Percentiles rank a stretch among this genome's conserved stretches.
phyloP scores from a whole-genome alignment of 257 asterid genomes.

The Ocimum tenuiflorum region DNA sequence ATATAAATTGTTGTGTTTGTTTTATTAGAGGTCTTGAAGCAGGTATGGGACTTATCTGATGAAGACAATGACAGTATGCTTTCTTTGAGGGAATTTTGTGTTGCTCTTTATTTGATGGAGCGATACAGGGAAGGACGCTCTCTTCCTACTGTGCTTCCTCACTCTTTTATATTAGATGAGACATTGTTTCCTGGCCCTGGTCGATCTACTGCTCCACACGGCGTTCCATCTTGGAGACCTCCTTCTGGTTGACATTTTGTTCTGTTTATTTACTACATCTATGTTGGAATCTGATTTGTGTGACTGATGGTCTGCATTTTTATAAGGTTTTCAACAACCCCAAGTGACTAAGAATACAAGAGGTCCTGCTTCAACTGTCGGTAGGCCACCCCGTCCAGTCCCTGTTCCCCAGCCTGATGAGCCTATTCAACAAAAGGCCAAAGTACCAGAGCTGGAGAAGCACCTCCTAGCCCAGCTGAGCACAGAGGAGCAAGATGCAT shows the following conservation, averaged over 20 bases:
- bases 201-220: slow-evolving; percentile 43
- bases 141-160: slow-evolving; percentile 72
- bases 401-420: slow-evolving; percentile 67
- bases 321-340: slow-evolving; percentile 59
- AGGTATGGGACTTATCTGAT: slow-evolving; percentile 97
- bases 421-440: slow-evolving; percentile 65
- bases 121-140: slow-evolving; percentile 81
- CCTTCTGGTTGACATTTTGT: slow-evolving; percentile 40
- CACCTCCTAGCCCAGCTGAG: slow-evolving; percentile 83
- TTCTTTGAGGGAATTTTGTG: slow-evolving; percentile 80
- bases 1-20: slow-evolving; percentile 25
- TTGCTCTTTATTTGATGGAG: slow-evolving; percentile 95
- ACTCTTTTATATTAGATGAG: slow-evolving; percentile 57
- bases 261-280: slow-evolving; percentile 1
- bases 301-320: slow-evolving; percentile 11
- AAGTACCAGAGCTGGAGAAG: slow-evolving; percentile 91
- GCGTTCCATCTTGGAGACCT: slow-evolving; percentile 61
- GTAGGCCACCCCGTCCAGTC: slow-evolving; percentile 90
- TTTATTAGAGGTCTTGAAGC: slow-evolving; percentile 78
- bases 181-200: slow-evolving; percentile 40
- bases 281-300: background rate
- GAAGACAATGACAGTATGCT: slow-evolving; percentile 98
- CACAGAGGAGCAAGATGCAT: slow-evolving; percentile 78
- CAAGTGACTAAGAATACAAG: slow-evolving; percentile 48
- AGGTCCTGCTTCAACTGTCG: slow-evolving; percentile 44